These are phyloP conservation scores for Boletellus deceptivus DNA, from an alignment of 1,284 basidiomycete species.

Conservation along the genomic window DNA sequence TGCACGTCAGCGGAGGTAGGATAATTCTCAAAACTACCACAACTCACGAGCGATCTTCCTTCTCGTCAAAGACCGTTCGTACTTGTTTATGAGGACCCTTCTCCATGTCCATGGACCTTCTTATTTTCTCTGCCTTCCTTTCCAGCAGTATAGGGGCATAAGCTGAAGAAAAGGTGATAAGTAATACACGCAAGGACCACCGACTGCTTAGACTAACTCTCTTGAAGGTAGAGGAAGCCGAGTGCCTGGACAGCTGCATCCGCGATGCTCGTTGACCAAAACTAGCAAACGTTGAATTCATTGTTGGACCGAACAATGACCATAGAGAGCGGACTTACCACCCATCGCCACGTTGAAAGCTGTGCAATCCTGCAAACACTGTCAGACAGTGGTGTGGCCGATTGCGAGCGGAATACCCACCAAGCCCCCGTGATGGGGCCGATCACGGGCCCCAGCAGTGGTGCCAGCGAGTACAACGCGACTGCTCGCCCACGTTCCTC, in stretches of 20 bases:
- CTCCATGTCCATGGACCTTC: slow-evolving; percentile 43
- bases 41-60: slow-evolving; percentile 43
- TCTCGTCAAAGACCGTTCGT: slow-evolving; percentile 44
- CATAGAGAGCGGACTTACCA: slow-evolving; percentile 37
- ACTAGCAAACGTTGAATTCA: slow-evolving; percentile 34
- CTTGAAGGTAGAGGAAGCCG: slow-evolving; percentile 58
- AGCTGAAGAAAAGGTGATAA: slow-evolving; percentile 36
- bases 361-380: slow-evolving; percentile 46
- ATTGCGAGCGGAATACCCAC: slow-evolving; percentile 23
- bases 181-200: neutral
- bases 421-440: slow-evolving; percentile 67
- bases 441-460: slow-evolving; percentile 55
- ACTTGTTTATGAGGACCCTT: slow-evolving; percentile 39
- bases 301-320: neutral
- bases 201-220: slow-evolving; percentile 44
- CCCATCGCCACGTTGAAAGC: slow-evolving; percentile 64
- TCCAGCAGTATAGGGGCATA: slow-evolving; percentile 63
- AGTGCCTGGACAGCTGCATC: slow-evolving; percentile 49
- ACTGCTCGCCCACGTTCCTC: slow-evolving; percentile 69
- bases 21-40: neutral
- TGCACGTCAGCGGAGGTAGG: neutral
- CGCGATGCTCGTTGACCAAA: slow-evolving; percentile 60
- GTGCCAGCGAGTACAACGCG: slow-evolving; percentile 66
- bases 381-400: neutral
- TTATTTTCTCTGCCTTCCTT: slow-evolving; percentile 53